These are phyloP conservation scores for Hypoxylon sp. DNA, from an alignment of 2,329 filamentous ascomycete species.

Conservation along the genomic window DNA sequence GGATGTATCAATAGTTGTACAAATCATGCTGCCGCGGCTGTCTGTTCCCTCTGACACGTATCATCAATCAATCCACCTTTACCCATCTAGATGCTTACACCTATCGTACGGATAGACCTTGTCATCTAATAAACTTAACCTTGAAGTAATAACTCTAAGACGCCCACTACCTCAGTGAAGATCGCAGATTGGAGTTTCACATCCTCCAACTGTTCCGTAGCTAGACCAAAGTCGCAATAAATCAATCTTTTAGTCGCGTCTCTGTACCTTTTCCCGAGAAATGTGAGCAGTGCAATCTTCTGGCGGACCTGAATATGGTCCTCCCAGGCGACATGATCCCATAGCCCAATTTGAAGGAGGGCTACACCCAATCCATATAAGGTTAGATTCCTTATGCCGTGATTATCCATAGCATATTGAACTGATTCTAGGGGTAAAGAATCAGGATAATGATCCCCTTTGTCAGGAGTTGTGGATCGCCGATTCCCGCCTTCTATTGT, in stretches of 20 bases:
- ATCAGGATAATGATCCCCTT: not conserved
- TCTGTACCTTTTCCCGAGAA: slow-evolving; percentile 20
- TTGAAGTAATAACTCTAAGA: slow-evolving; percentile 21
- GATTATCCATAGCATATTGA: slow-evolving; percentile 34
- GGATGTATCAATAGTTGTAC: too few species aligned
- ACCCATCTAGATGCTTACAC: too few species aligned
- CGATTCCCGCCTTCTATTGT: not conserved
- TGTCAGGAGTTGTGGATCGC: not conserved
- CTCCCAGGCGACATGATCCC: slow-evolving; percentile 12
- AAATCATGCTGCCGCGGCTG: too few species aligned
- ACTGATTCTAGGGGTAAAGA: slow-evolving; percentile 25
- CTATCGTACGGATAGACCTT: too few species aligned
- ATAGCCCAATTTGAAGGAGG: slow-evolving; percentile 37
- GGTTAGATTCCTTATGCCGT: slow-evolving; percentile 36
- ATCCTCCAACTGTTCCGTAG: slow-evolving; percentile 23
- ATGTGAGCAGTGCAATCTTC: slow-evolving; percentile 8
- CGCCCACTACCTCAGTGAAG: slow-evolving; percentile 20
- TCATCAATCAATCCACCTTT: too few species aligned
- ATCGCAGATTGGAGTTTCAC: slow-evolving; percentile 24
- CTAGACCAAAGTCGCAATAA: slow-evolving; percentile 35
- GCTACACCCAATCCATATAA: slow-evolving; percentile 35
- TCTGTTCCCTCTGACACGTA: too few species aligned
- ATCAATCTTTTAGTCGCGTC: slow-evolving; percentile 28
- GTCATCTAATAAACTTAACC: not conserved
- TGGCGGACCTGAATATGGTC: slow-evolving; percentile 26